Conservation (phyloP, 2,329 filamentous ascomycete genomes). For the Colletotrichum sp. region DNA sequence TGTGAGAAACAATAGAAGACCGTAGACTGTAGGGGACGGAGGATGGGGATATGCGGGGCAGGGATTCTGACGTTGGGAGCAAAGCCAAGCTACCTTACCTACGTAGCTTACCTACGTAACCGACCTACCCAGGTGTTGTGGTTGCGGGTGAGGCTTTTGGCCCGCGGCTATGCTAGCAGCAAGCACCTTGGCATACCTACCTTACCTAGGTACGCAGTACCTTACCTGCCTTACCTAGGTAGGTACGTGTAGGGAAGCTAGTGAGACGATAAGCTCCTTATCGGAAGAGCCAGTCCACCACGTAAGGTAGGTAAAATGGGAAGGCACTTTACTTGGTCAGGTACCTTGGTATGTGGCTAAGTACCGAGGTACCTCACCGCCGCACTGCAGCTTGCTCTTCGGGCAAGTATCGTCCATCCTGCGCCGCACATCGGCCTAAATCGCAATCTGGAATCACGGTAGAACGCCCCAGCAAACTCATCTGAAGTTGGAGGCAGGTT, state of each 20-base stretch:
- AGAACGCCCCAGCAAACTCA: conserved; percentile 6
- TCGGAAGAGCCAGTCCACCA: neutral
- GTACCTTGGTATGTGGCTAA: neutral
- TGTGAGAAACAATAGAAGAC: neutral
- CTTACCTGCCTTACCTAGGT: neutral
- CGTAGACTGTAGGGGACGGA: neutral
- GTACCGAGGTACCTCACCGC: neutral
- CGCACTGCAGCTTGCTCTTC: neutral
- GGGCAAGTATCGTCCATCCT: neutral
- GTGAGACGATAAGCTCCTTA: conserved; percentile 1
- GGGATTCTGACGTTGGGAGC: neutral
- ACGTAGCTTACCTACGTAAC: neutral
- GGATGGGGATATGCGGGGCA: neutral
- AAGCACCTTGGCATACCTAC: neutral
- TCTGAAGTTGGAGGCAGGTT: neutral
- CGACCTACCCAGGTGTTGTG: neutral
- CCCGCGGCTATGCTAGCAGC: neutral
- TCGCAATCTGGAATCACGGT: conserved; percentile 2
- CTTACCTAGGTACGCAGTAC: too few relatives aligned
- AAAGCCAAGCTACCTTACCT: neutral
- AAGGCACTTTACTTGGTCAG: neutral
- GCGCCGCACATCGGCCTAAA: conserved; percentile 1
- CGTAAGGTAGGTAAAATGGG: neutral
- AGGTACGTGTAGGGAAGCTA: neutral
- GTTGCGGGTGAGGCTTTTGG: conserved; percentile 10